These are phyloP conservation scores for Thielaviopsis euricoi DNA, from an alignment of 2,329 filamentous ascomycete species.

Conservation along the genomic window DNA sequence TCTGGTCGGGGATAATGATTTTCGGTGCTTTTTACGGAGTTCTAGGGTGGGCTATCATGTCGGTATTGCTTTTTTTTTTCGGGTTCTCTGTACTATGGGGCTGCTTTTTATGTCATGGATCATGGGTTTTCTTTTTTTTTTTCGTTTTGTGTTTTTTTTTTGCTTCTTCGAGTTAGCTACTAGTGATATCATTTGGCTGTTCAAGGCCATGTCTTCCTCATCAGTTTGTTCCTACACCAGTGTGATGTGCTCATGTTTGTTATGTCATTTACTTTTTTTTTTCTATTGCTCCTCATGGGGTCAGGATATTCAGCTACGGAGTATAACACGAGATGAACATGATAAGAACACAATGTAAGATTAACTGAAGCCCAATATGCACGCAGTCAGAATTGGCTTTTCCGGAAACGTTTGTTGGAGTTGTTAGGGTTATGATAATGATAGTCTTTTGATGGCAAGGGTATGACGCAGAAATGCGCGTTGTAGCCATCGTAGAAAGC, in stretches of 20 bases:
- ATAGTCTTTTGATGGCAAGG: not conserved
- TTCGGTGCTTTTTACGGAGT: not conserved
- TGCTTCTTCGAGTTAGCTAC: not conserved
- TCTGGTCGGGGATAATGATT: slow-evolving; percentile 7
- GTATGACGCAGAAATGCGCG: not conserved
- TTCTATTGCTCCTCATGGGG: not conserved
- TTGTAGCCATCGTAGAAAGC: not conserved
- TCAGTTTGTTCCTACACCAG: not conserved
- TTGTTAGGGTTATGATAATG: not conserved
- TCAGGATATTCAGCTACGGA: not conserved
- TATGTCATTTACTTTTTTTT: not conserved
- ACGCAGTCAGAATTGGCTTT: no score
- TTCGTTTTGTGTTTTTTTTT: not conserved
- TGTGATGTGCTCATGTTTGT: not conserved
- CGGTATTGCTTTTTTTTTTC: slow-evolving; percentile 4
- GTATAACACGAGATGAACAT: not conserved
- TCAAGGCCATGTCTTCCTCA: not conserved
- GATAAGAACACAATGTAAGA: no score
- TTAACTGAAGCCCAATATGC: no score
- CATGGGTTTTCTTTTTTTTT: not conserved
- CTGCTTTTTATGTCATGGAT: not conserved
- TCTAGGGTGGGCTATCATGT: not conserved
- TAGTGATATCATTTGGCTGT: not conserved
- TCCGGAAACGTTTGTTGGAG: not conserved
- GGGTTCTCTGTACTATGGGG: not conserved